Conservation (phyloP, 306 rosid genomes). For the Quercus suber region DNA sequence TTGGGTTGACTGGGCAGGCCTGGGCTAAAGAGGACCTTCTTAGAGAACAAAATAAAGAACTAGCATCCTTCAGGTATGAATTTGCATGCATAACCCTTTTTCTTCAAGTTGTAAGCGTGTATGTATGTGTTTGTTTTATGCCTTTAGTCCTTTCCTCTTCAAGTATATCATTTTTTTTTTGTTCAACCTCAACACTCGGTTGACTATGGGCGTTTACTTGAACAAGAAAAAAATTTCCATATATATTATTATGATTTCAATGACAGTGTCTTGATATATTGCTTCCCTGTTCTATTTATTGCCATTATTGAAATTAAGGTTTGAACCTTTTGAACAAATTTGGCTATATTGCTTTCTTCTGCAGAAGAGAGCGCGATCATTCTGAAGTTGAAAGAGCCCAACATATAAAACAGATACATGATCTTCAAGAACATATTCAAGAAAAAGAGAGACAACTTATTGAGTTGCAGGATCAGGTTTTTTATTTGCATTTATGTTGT, state of each 20-base stretch:
- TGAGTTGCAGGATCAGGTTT: constrained; percentile 92
- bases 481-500: constrained; percentile 12
- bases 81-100: neutral
- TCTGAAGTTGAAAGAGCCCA: constrained; percentile 96
- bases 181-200: neutral
- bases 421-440: constrained; percentile 88
- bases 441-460: constrained; percentile 90
- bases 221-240: neutral
- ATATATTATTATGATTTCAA: neutral
- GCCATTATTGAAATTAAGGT: constrained; percentile 6
- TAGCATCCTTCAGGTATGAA: constrained; percentile 77
- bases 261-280: neutral
- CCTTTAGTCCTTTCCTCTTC: neutral
- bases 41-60: constrained; percentile 80
- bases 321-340: neutral
- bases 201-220: neutral
- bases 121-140: neutral
- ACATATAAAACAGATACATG: constrained; percentile 80
- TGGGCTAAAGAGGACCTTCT: constrained; percentile 98
- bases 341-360: constrained; percentile 18
- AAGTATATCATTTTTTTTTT: neutral
- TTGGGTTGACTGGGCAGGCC: constrained; percentile 48
- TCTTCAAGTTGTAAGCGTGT: neutral
- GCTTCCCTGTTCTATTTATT: neutral
- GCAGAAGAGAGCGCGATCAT: constrained; percentile 95